Base-by-base conservation (phyloP, 1,284 basidiomycete species). In the Ganoderma multipileum region DNA sequence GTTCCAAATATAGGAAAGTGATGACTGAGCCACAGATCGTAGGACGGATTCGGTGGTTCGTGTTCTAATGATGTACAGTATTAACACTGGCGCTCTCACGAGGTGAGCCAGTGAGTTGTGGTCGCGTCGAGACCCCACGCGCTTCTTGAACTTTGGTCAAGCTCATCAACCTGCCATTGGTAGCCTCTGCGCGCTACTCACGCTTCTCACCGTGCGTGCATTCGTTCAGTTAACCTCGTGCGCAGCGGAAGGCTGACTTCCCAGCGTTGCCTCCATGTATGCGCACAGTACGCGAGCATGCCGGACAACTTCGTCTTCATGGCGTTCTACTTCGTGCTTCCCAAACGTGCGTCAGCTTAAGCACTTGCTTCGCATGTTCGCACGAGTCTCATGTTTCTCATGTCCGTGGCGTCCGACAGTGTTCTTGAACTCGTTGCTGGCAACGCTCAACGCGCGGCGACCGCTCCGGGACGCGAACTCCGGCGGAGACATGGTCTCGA, bases 271-370 rank as follows among this genome's bases (percentile, higher is more conserved):
- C 36, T 7, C 14, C 23, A 26, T 60, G 36, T 39, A 26, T 60
- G 36, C 23, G 38, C 16, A 60, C 61, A 76, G 75, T 76, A 69
- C 64, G 71, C 74, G 0, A 65, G 47, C 26, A 74, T 75, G 69
- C 74, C 75, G 4, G 42, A 72, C 63, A 75, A 74, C 61, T 76
- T 74, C 66, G 60, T 76, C 54, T 76, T 74, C 64, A 74, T 76
- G 50, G 75, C 69, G 1, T 71, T 76, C 62, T 75, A 76, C 47
- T 72, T 74, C 61, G 64, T 69, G 18, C 72, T 76, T 50, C 70
- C 75, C 38, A 76, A 76, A 60, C 61, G 75, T 75, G 42, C 12
- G 72, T 65, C 23, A 26, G 23, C 20, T 9, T 59, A 39, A 66
- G 68, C 39, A 18, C n/a, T 9, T 28, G 33, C 47, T 20, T 33